Base-by-base conservation (phyloP, 2,329 filamentous ascomycete species). In the Aspergillus ochraceus region DNA sequence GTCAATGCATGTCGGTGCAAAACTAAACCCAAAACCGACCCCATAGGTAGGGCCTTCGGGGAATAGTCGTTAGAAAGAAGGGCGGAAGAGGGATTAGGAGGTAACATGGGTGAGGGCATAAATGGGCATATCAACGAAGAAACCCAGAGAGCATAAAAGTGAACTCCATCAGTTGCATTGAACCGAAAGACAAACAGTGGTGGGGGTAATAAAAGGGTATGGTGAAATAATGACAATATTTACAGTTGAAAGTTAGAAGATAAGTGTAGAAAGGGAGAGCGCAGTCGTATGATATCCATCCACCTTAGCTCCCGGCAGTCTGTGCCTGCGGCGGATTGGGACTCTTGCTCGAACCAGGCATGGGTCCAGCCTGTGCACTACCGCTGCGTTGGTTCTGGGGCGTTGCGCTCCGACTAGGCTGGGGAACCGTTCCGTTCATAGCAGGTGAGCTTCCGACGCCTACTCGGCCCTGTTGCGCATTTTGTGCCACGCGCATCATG, bases 401-500 rank as follows among this genome's bases (percentile, higher is more conserved):
- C 8, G 80, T 81, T 26, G 71, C 78, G 64, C 76, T 80, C 49
- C 79, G 73, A 56, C 76, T 80, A 45, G 76, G 72, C 56, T 77
- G 74, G 52, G 75, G 68, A 52, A 75, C 73, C 45, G 73, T 73
- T 51, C 76, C 77, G 63, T 78, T 80, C 73, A 81, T 74, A 11
- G 76, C 77, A n/a, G 78, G 78, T 4, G 77, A 79, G 58, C 71
- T 76, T 49, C 68, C 74, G 52, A 77, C 71, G 11, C 69, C 72
- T 36, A 74, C 70, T 6, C 77, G 75, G 57, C 72, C 78, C 58
- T 74, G 76, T 61, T 78, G 80, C 39, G 74, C 72, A 19, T 74
- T 70, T 64, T 84, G 82, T 32, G 83, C 78, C 54, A 81, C 79
- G 46, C 81, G 77, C 75, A 84, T 78, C 74, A 83, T 79, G n/a